phyloP scores from a whole-genome alignment of 2,329 filamentous ascomycete species.

The Ophiocordyceps sinensis region DNA sequence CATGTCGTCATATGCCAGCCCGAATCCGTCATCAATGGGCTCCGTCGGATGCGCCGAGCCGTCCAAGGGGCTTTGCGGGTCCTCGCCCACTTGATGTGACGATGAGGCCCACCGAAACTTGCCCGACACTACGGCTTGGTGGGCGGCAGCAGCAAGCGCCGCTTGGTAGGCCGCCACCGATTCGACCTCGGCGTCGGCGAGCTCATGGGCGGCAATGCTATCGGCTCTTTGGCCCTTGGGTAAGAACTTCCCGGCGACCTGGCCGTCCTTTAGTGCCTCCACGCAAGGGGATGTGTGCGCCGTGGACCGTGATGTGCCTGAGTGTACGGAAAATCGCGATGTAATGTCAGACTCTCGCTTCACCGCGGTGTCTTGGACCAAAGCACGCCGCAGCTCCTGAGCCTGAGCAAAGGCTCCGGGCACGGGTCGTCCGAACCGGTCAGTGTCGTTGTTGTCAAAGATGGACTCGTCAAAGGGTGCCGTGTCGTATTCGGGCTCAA shows the following conservation, averaged over 20 bases:
- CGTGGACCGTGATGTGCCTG: slow-evolving; percentile 31
- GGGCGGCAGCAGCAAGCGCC: slow-evolving; percentile 69
- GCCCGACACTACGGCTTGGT: slow-evolving; percentile 59
- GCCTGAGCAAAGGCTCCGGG: slow-evolving; percentile 42
- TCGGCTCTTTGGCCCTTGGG: not conserved
- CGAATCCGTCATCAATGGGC: slow-evolving; percentile 40
- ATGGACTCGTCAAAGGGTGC: slow-evolving; percentile 57
- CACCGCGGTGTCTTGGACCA: slow-evolving; percentile 9
- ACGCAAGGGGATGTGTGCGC: slow-evolving; percentile 36
- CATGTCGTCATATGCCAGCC: slow-evolving; percentile 43
- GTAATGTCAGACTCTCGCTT: slow-evolving; percentile 33
- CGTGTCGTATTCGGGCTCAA: slow-evolving; percentile 29
- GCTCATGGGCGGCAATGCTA: slow-evolving; percentile 1
- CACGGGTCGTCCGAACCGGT: slow-evolving; percentile 45
- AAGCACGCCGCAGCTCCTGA: slow-evolving; percentile 28
- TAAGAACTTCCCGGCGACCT: not conserved
- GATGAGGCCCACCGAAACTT: slow-evolving; percentile 53
- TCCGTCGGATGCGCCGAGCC: slow-evolving; percentile 14
- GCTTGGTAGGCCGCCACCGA: slow-evolving; percentile 58
- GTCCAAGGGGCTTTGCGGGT: slow-evolving; percentile 1
- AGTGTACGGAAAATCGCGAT: slow-evolving; percentile 28
- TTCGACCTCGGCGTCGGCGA: slow-evolving; percentile 5
- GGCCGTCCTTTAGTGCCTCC: slow-evolving; percentile 4
- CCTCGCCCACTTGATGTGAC: slow-evolving; percentile 17
- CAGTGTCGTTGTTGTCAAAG: slow-evolving; percentile 54